Evolutionary conservation across 2,329 filamentous ascomycete genomes (phyloP).

Genomic region (Tolypocladium ovalisporum): DNA sequence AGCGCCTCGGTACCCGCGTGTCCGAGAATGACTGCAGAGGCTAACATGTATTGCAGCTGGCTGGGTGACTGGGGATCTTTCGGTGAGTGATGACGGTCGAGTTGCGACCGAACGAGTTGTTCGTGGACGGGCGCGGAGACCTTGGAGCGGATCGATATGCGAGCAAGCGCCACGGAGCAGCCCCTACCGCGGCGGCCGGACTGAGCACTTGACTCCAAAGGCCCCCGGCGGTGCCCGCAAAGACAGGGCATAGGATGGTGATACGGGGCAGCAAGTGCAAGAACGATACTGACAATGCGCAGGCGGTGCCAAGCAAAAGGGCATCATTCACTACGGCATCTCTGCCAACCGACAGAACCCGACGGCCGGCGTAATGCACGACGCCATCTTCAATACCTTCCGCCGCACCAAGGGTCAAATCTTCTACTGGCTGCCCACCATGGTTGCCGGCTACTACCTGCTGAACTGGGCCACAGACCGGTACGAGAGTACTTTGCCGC

Average conservation of each 20-base stretch:
- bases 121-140: background rate
- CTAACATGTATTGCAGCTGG: conserved; percentile 41
- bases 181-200: background rate
- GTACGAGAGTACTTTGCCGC: conserved; percentile 42
- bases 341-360: conserved; percentile 84
- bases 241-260: background rate
- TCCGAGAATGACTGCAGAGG: background rate
- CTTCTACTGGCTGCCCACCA: conserved; percentile 75
- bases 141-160: background rate
- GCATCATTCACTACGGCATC: conserved; percentile 61
- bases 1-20: background rate
- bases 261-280: background rate
- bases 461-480: conserved; percentile 88
- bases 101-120: background rate
- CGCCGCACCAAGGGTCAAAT: conserved; percentile 78
- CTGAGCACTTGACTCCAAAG: background rate
- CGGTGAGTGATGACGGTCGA: conserved; percentile 43
- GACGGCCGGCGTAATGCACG: conserved; percentile 64
- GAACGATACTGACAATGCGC: conserved; percentile 3
- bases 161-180: background rate
- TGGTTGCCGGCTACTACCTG: conserved; percentile 66
- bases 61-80: conserved; percentile 65
- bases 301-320: conserved; percentile 52
- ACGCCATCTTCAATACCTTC: conserved; percentile 92
- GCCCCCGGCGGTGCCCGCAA: no score